Evolutionary conservation across 345 rosid genomes (phyloP), one percentile per base, ranked within the genome.

Genomic region (Physaria fendleri): DNA sequence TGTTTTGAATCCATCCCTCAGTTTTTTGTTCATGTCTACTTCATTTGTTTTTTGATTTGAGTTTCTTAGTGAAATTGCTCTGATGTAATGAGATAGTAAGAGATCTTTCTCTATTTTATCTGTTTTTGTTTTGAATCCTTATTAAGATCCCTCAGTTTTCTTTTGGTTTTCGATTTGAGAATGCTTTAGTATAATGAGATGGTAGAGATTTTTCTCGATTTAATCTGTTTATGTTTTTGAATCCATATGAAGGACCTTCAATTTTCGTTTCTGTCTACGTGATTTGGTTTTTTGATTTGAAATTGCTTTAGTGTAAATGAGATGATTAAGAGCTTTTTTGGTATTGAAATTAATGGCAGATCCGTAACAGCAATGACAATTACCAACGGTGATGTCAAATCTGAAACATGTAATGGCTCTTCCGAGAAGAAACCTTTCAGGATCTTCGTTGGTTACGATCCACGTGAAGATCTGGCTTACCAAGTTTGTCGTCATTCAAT

Each of bases 371-470:
- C 41, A 41, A 77, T 75, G 82, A 51, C 78, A 4, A 2, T 52
- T 67, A 68, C 62, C 41, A 59, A 76, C 64, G 78, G 69, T n/a
- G 68, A 69, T 40, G 38, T 48, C 18, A 39, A 42, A 27, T 55
- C 22, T 14, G 64, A 29, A 40, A 44, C 47, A 16, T 14, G 12
- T 4, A 32, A 77, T 40, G 64, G 57, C 13, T 59, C 40, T 8
- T 29, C 41, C 2, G 72, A 44, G 45, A 82, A 56, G 14, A 82
- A 74, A 56, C 77, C 86, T 8, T 82, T 93, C 64, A 82, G 71
- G 77, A 82, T 93, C 73, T 93, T 87, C n/a, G 81, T 93, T 8
- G 99, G 99, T 53, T 93, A 89, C 63, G 99, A 93, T 74, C 89
- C 95, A 4, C 74, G 82, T 0, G 99, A 93, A 62, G 95, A 93